Evolutionary conservation across 2,329 filamentous ascomycete genomes (phyloP), one percentile per base, ranked within the genome.

Genomic region (Moelleriella libera): DNA sequence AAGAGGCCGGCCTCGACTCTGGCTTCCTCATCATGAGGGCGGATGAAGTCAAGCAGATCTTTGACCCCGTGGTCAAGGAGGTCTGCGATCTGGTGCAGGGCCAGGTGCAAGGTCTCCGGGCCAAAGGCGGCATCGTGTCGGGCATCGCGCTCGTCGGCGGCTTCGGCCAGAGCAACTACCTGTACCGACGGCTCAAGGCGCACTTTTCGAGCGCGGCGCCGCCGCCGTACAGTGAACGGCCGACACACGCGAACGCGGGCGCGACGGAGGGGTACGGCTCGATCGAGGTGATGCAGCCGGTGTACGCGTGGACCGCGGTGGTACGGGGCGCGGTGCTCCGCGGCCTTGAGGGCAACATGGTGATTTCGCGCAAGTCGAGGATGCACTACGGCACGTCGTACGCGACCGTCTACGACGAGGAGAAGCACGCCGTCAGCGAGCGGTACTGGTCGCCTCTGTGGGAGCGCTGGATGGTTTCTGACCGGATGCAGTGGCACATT

Each of bases 401-500:
- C 62, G 85, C 85, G 0, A 89, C 85, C 0, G 82, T 86, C 0
- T 90, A 85, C 60, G 84, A 89, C 54, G 82, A 85, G 58, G 72
- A 76, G 45, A 85, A 82, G 59, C 85, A 90, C 60, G 76, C 77
- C 4, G 76, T 85, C 5, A 76, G 71, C 42, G 85, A 88, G 61
- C 68, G 84, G 45, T 89, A 89, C 58, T 89, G 84, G 84, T 83
- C 79, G 53, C 83, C 83, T 5, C 62, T 88, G 29, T 88, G 83
- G 83, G 83, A 88, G 65, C 66, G 83, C 45, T 88, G 83, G 83
- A 88, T 88, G 83, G 84, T 89, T 6, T 80, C 76, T 43, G 83
- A 89, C 61, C 74, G 85, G 44, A 88, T 90, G 83, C 83, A 88
- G 64, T 89, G 85, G 85, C 84, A 88, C 62, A 86, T 88, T 59